Conservation (phyloP, 805 yeast species). For the Kockiozyma suomiensis region DNA sequence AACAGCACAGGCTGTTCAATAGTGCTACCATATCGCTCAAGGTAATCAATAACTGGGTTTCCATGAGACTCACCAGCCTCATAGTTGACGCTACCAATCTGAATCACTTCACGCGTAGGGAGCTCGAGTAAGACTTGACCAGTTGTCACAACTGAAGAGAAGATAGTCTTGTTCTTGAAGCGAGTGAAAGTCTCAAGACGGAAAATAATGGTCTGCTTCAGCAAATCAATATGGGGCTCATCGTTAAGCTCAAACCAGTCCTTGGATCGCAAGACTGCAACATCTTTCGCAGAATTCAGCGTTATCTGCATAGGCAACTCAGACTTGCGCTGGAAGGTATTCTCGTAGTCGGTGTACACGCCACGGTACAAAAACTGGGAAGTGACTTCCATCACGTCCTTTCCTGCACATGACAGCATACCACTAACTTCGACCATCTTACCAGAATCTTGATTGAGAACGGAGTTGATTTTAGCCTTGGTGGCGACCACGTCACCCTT, state of each 20-base stretch:
- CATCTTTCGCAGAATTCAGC: constrained; percentile 77
- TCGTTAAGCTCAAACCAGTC: constrained; percentile 94
- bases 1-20: constrained; percentile 91
- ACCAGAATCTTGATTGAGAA: constrained; percentile 88
- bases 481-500: constrained; percentile 85
- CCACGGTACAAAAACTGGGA: constrained; percentile 98
- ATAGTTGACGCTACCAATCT: constrained; percentile 81
- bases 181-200: constrained; percentile 83
- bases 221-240: constrained; percentile 62
- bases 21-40: constrained; percentile 86
- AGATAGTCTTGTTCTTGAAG: constrained; percentile 75
- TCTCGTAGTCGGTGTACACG: constrained; percentile 78
- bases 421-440: constrained; percentile 96
- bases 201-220: constrained; percentile 81
- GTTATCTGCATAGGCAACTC: constrained; percentile 86
- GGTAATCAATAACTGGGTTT: constrained; percentile 95
- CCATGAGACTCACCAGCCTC: constrained; percentile 93
- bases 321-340: constrained; percentile 84
- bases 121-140: constrained; percentile 88
- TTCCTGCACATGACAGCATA: constrained; percentile 71
- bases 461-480: constrained; percentile 82
- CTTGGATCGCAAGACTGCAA: constrained; percentile 90
- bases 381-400: constrained; percentile 88
- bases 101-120: constrained; percentile 85
- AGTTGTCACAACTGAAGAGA: constrained; percentile 74